Percentiles rank a stretch among this genome's conserved stretches.
Conservation (phyloP, 139 green algal species). For the Zygnema cylindricum region DNA sequence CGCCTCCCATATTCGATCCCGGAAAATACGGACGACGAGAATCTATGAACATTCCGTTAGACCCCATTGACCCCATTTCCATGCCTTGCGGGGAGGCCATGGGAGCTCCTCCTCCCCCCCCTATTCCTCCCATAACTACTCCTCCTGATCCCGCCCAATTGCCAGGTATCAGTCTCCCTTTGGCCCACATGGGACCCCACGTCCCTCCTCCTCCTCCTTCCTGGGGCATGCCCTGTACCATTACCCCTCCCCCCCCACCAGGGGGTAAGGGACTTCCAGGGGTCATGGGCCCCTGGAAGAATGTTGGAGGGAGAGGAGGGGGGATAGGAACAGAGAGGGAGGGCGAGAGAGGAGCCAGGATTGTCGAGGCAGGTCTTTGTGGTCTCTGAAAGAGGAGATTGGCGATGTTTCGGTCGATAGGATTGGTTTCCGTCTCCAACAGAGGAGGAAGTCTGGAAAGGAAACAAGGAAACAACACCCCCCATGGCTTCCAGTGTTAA, state of each 20-base stretch:
- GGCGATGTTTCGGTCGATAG: constrained; percentile 33
- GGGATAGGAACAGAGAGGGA: background rate
- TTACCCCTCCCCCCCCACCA: background rate
- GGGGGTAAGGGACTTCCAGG: background rate
- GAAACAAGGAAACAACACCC: background rate
- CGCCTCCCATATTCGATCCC: background rate
- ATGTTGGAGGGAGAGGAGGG: background rate
- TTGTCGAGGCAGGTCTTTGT: background rate
- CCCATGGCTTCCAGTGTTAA: no score
- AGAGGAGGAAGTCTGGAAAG: background rate
- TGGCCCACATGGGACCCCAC: background rate
- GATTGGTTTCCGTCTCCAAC: constrained; percentile 34
- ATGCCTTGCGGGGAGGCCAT: no score
- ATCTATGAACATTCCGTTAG: no score
- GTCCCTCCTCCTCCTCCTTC: background rate
- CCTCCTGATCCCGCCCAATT: background rate
- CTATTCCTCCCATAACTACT: background rate
- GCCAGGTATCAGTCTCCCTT: background rate
- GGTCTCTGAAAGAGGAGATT: constrained; percentile 32
- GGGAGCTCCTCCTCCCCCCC: background rate
- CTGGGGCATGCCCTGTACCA: background rate
- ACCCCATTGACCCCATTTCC: no score
- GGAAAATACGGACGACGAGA: background rate
- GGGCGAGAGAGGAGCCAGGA: background rate
- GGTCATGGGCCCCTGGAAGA: background rate